A percentile compares a stretch with the other conserved stretches of the same genome.
These are phyloP conservation scores for Spatholobus suberectus DNA, from an alignment of 306 rosid species.

Conservation along the genomic window DNA sequence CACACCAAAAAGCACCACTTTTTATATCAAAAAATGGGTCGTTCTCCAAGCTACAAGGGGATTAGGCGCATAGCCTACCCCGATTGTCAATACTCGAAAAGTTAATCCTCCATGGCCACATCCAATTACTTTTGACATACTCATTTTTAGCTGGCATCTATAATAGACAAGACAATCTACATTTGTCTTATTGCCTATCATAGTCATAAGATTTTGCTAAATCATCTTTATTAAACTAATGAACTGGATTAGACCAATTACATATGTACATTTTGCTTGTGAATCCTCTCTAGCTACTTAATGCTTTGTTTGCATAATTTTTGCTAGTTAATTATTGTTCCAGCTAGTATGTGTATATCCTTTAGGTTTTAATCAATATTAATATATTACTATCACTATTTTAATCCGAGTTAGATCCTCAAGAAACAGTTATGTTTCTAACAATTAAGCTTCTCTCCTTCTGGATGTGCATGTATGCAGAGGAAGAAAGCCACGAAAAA, in stretches of 20 bases:
- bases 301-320: background rate
- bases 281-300: constrained; percentile 18
- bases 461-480: constrained; percentile 13
- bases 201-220: constrained; percentile 17
- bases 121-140: constrained; percentile 27
- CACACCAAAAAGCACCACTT: constrained; percentile 13
- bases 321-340: background rate
- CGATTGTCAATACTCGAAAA: constrained; percentile 20
- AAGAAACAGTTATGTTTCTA: background rate
- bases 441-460: background rate
- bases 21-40: background rate
- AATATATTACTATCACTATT: background rate
- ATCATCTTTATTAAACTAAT: constrained; percentile 10
- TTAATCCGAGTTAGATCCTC: background rate
- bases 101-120: background rate
- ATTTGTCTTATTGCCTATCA: constrained; percentile 33
- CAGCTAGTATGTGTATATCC: background rate
- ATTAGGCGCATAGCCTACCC: constrained; percentile 23
- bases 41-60: constrained; percentile 14
- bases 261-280: constrained; percentile 9
- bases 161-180: constrained; percentile 23
- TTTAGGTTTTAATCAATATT: background rate
- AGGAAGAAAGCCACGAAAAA: background rate
- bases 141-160: constrained; percentile 45
- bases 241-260: constrained; percentile 20